These are phyloP conservation scores for Schoenoplectus triqueter DNA, from an alignment of 202 grass and related monocot genomes.

Conservation along the genomic window DNA sequence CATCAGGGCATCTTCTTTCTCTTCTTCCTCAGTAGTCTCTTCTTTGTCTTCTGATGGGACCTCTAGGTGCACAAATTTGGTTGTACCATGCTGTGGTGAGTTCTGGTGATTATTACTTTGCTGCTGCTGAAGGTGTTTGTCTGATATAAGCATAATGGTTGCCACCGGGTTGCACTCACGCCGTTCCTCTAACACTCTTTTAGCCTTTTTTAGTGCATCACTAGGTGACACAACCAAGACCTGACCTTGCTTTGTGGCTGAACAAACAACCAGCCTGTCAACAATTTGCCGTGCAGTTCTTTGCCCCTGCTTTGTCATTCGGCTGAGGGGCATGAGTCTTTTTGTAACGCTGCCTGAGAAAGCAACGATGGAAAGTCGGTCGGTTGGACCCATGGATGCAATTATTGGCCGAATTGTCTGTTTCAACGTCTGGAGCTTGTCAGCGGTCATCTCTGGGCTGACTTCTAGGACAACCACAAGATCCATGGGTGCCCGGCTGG, in stretches of 20 bases:
- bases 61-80: constrained; percentile 80
- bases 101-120: constrained; percentile 16
- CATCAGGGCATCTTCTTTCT: constrained; percentile 62
- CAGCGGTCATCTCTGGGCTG: constrained; percentile 71
- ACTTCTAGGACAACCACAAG: constrained; percentile 90
- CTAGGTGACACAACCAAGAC: constrained; percentile 42
- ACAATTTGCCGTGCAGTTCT: constrained; percentile 75
- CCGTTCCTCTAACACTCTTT: constrained; percentile 87
- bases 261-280: constrained; percentile 67
- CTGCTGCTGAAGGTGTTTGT: constrained; percentile 42
- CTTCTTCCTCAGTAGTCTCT: neutral
- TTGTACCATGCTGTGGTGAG: constrained; percentile 3
- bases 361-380: constrained; percentile 84
- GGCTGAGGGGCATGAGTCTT: constrained; percentile 69
- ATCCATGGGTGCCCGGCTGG: constrained; percentile 74
- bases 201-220: constrained; percentile 87
- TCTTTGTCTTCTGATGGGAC: constrained; percentile 51
- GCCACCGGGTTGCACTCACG: constrained; percentile 83
- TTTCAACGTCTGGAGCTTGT: constrained; percentile 88
- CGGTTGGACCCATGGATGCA: constrained; percentile 71
- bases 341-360: constrained; percentile 79
- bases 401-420: constrained; percentile 79
- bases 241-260: constrained; percentile 40
- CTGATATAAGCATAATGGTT: constrained; percentile 88
- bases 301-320: constrained; percentile 92